These are phyloP conservation scores for Pulicaria dysenterica DNA, from an alignment of 129 eudicot species.

Conservation along the genomic window DNA sequence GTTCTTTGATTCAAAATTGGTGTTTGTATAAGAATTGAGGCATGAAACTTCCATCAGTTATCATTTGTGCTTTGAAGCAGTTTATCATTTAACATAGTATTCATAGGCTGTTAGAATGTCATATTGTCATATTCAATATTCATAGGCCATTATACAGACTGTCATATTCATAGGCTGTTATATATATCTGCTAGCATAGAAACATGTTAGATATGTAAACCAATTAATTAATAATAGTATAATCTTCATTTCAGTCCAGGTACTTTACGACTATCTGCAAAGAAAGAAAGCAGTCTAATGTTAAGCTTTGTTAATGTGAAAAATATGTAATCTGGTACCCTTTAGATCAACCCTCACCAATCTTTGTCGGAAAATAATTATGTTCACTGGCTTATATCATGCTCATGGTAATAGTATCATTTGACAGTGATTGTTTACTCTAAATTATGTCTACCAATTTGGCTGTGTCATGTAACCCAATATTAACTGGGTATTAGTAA, in stretches of 20 bases:
- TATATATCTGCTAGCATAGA: not conserved
- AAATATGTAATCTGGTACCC: not conserved
- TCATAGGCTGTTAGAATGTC: not conserved
- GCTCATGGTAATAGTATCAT: not conserved
- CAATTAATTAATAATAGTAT: not conserved
- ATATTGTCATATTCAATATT: not conserved
- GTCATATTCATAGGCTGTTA: conserved; percentile 2
- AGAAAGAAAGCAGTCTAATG: conserved; percentile 8
- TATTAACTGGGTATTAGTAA: not conserved
- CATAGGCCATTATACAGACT: too few species aligned
- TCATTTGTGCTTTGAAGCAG: not conserved
- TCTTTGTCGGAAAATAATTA: not conserved
- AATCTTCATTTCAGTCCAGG: not conserved
- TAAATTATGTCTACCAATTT: not conserved
- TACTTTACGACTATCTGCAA: not conserved
- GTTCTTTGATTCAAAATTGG: not conserved
- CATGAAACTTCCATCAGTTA: not conserved
- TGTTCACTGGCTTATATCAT: not conserved
- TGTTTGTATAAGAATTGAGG: not conserved
- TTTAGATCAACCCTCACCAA: too few species aligned
- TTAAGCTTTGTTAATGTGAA: not conserved
- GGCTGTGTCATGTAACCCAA: not conserved
- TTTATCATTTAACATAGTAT: not conserved
- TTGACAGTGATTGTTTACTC: not conserved
- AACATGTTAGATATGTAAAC: not conserved